These are phyloP conservation scores for Penicillium sp. DNA, from an alignment of 2,329 filamentous ascomycete species.

Conservation along the genomic window DNA sequence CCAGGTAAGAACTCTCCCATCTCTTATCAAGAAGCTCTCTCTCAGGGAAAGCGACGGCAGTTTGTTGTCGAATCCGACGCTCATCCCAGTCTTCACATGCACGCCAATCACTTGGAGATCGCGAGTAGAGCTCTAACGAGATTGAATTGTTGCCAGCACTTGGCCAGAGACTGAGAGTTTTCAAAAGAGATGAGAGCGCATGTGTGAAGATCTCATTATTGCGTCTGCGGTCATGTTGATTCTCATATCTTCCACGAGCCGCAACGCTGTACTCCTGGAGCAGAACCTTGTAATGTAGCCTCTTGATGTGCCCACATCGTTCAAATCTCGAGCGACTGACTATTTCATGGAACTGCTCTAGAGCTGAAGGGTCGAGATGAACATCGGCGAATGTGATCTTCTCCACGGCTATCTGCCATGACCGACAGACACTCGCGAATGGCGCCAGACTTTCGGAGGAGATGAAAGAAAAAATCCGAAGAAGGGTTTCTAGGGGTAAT, in stretches of 20 bases:
- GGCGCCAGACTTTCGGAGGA: not conserved
- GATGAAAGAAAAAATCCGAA: not conserved
- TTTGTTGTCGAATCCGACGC: not conserved
- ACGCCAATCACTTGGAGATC: not conserved
- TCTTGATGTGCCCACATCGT: not conserved
- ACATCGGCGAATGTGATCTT: not conserved
- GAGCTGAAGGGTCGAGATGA: not conserved
- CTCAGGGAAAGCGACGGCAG: not conserved
- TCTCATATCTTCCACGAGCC: not conserved
- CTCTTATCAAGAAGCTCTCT: not conserved
- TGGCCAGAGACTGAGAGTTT: not conserved
- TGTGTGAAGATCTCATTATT: conserved; percentile 1
- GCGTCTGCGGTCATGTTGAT: not conserved
- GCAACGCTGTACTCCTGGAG: not conserved
- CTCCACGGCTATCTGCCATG: not conserved
- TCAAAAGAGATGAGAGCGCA: not conserved
- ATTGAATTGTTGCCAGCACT: too few species aligned
- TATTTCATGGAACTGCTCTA: not conserved
- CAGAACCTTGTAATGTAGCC: not conserved
- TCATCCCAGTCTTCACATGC: not conserved
- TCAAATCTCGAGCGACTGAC: not conserved
- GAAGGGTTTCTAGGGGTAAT: not conserved
- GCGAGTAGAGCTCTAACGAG: not conserved
- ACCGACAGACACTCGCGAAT: not conserved
- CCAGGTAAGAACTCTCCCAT: not conserved